Conservation (phyloP, 331 rosid species). For the Pyracantha coccinea region DNA sequence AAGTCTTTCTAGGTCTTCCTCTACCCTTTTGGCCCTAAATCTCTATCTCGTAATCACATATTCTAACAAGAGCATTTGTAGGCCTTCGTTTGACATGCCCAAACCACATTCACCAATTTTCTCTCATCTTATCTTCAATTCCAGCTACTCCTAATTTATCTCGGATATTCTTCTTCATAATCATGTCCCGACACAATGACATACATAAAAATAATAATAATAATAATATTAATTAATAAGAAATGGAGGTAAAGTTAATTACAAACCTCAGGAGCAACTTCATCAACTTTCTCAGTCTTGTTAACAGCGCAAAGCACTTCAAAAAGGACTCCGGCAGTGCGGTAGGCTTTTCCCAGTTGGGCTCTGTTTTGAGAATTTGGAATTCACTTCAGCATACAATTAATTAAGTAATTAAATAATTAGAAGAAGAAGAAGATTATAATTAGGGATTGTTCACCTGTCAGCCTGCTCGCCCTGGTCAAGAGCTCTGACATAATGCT, state of each 20-base stretch:
- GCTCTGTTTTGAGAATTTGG: slow-evolving; percentile 51
- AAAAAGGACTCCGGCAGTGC: slow-evolving; percentile 88
- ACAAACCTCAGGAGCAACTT: slow-evolving; percentile 96
- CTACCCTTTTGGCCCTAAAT: no score
- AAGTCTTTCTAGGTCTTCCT: no score
- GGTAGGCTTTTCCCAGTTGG: slow-evolving; percentile 95
- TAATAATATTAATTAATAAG: background rate
- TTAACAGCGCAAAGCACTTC: slow-evolving; percentile 98
- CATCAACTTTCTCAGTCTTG: slow-evolving; percentile 92
- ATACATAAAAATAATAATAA: background rate
- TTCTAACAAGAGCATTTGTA: no score
- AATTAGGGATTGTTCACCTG: slow-evolving; percentile 30
- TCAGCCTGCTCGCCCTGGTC: slow-evolving; percentile 93
- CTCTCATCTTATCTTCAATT: no score
- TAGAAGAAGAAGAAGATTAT: background rate
- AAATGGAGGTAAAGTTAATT: background rate
- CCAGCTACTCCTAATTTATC: no score
- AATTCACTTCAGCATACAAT: background rate
- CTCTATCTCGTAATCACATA: no score
- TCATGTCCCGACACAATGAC: no score
- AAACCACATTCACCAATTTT: no score
- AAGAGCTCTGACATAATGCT: slow-evolving; percentile 77
- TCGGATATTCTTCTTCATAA: no score
- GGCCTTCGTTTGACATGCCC: no score
- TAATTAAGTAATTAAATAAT: background rate